A percentile compares a stretch with the other conserved stretches of the same genome.
Evolutionary conservation across 345 rosid species (phyloP).

Genomic region (Camelina laxa): DNA sequence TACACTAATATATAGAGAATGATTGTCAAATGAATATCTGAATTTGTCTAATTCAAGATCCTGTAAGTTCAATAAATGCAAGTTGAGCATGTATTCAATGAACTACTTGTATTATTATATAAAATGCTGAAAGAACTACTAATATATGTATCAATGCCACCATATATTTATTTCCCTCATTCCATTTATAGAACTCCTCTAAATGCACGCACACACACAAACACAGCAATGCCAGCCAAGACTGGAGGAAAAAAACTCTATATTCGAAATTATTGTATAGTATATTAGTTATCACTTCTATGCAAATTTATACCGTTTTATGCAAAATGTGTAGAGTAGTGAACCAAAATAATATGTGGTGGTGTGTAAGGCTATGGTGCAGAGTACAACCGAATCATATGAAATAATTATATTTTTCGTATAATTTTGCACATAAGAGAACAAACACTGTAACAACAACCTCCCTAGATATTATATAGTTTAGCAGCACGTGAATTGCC

Average conservation of each 20-base stretch:
- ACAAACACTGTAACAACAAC: conserved; percentile 62
- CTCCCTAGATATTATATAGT: conserved; percentile 48
- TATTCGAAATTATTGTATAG: not conserved
- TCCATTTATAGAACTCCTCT: conserved; percentile 38
- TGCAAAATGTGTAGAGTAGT: conserved; percentile 21
- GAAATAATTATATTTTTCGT: not conserved
- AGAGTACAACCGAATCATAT: conserved; percentile 34
- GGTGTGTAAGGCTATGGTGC: conserved; percentile 10
- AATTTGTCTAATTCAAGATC: conserved; percentile 36
- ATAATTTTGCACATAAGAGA: conserved; percentile 47
- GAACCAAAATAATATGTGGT: conserved; percentile 19
- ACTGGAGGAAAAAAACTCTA: not conserved
- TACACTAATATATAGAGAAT: conserved; percentile 35
- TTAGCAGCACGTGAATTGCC: conserved; percentile 70
- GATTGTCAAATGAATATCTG: conserved; percentile 50
- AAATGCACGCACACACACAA: conserved; percentile 41
- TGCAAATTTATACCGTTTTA: conserved; percentile 10
- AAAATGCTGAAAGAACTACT: conserved; percentile 18
- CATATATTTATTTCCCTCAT: conserved; percentile 9
- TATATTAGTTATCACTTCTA: conserved; percentile 12
- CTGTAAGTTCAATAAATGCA: conserved; percentile 64
- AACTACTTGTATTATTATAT: conserved; percentile 22
- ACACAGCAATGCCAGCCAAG: conserved; percentile 35
- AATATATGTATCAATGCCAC: conserved; percentile 9
- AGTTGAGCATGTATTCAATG: conserved; percentile 51